Conservation (phyloP, 495 filamentous ascomycete genomes). For the Lepraria neglecta region DNA sequence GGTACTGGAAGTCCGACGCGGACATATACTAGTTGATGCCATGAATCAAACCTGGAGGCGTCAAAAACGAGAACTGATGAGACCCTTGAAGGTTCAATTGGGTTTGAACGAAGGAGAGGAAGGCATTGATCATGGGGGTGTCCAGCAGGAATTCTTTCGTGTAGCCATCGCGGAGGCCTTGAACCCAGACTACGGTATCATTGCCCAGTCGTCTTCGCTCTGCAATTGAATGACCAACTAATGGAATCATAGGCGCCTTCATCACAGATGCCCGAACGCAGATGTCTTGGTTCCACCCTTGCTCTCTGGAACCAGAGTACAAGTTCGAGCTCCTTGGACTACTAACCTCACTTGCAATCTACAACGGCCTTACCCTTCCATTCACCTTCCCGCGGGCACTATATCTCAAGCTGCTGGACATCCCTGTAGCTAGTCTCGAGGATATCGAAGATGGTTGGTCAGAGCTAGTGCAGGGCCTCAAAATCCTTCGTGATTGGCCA, state of each 20-base stretch:
- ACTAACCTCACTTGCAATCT: constrained; percentile 83
- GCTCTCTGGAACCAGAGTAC: constrained; percentile 71
- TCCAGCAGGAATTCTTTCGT: constrained; percentile 93
- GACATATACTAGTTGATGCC: constrained; percentile 65
- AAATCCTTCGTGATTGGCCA: constrained; percentile 63
- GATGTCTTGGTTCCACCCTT: constrained; percentile 82
- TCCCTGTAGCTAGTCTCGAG: constrained; percentile 56
- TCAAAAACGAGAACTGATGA: constrained; percentile 71
- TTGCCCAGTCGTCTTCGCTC: background rate
- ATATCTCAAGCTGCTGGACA: constrained; percentile 70
- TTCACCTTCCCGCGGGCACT: constrained; percentile 79
- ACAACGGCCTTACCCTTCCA: constrained; percentile 86
- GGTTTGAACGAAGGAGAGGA: constrained; percentile 76
- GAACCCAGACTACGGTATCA: constrained; percentile 62
- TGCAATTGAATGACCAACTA: constrained; percentile 5
- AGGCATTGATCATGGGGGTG: constrained; percentile 86
- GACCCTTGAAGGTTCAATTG: constrained; percentile 81
- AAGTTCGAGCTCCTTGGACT: constrained; percentile 87
- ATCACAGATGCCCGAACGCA: constrained; percentile 64
- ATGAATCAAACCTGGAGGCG: constrained; percentile 84
- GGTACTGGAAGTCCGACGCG: constrained; percentile 67
- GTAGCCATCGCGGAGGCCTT: constrained; percentile 71
- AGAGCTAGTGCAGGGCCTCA: constrained; percentile 65
- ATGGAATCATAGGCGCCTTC: constrained; percentile 46
- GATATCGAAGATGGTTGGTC: constrained; percentile 87